Percentiles rank a stretch among this genome's conserved stretches.
These are phyloP conservation scores for Ustilago nuda DNA, from an alignment of 1,284 basidiomycete genomes.

Conservation along the genomic window DNA sequence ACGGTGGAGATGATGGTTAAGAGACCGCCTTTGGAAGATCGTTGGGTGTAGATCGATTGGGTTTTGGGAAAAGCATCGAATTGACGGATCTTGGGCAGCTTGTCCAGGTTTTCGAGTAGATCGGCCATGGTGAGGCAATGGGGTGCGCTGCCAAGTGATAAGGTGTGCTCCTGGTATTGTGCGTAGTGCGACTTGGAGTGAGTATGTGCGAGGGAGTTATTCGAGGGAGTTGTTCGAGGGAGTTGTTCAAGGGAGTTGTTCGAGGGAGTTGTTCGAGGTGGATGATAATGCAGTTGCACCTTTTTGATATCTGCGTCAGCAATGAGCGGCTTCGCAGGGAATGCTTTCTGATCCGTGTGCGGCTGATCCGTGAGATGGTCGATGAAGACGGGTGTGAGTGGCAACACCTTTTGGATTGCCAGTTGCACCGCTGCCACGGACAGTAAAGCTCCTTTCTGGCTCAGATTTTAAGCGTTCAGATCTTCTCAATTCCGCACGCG, in stretches of 20 bases:
- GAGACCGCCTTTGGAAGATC: slow-evolving; percentile 86
- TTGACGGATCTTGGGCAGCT: slow-evolving; percentile 62
- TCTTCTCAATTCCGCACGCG: slow-evolving; percentile 22
- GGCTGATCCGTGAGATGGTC: not conserved
- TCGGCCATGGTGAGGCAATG: slow-evolving; percentile 46
- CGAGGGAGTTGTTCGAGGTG: too few relatives aligned
- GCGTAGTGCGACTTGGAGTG: too few relatives aligned
- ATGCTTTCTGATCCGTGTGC: not conserved
- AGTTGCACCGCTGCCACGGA: slow-evolving; percentile 15
- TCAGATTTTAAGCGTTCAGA: slow-evolving; percentile 12
- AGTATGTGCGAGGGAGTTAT: too few relatives aligned
- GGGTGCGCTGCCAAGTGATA: not conserved
- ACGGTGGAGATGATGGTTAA: slow-evolving; percentile 83
- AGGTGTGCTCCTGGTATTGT: too few relatives aligned
- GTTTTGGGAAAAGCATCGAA: slow-evolving; percentile 69
- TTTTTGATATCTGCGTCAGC: too few relatives aligned
- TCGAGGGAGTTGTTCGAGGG: too few relatives aligned
- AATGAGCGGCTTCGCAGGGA: not conserved
- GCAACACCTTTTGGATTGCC: not conserved
- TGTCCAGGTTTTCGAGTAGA: slow-evolving; percentile 60
- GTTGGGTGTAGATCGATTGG: slow-evolving; percentile 86
- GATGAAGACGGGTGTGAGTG: not conserved
- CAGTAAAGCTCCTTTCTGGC: not conserved
- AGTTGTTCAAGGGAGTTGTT: too few relatives aligned
- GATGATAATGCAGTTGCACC: too few relatives aligned